phyloP scores from a whole-genome alignment of 306 rosid genomes.

The Datisca glomerata region DNA sequence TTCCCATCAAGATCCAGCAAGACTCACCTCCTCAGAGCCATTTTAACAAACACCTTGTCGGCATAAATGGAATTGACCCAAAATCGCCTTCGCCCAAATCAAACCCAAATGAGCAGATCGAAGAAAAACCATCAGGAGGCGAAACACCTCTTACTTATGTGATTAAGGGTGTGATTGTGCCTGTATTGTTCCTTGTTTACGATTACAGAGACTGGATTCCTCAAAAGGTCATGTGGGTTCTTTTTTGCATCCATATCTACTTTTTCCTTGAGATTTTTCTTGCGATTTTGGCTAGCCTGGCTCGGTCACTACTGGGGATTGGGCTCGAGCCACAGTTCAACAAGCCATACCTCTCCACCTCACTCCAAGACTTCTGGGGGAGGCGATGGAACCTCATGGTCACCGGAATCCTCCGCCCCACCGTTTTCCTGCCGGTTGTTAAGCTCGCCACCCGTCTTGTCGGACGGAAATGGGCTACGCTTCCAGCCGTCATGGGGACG shows the following conservation, averaged over 20 bases:
- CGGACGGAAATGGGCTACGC: slow-evolving; percentile 28
- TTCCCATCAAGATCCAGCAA: slow-evolving; percentile 27
- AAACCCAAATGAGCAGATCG: too few relatives aligned
- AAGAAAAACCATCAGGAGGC: too few relatives aligned
- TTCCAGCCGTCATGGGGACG: slow-evolving; percentile 26
- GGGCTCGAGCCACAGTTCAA: slow-evolving; percentile 58
- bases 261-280: slow-evolving; percentile 31
- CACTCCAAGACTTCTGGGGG: slow-evolving; percentile 75
- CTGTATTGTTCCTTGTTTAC: slow-evolving; percentile 2
- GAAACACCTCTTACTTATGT: slow-evolving; percentile 18
- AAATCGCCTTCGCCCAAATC: too few relatives aligned
- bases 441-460: background rate
- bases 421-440: slow-evolving; percentile 33
- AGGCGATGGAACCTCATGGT: slow-evolving; percentile 68
- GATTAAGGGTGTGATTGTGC: slow-evolving; percentile 20
- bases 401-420: slow-evolving; percentile 32
- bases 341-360: slow-evolving; percentile 43
- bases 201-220: slow-evolving; percentile 37
- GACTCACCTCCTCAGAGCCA: slow-evolving; percentile 10
- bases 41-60: too few relatives aligned
- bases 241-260: slow-evolving; percentile 39
- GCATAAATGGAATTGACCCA: background rate
- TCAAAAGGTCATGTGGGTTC: slow-evolving; percentile 11
- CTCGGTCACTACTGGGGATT: slow-evolving; percentile 22
- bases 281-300: slow-evolving; percentile 24